These are phyloP conservation scores for Moniliella sp. DNA, from an alignment of 1,284 basidiomycete genomes.

Conservation along the genomic window DNA sequence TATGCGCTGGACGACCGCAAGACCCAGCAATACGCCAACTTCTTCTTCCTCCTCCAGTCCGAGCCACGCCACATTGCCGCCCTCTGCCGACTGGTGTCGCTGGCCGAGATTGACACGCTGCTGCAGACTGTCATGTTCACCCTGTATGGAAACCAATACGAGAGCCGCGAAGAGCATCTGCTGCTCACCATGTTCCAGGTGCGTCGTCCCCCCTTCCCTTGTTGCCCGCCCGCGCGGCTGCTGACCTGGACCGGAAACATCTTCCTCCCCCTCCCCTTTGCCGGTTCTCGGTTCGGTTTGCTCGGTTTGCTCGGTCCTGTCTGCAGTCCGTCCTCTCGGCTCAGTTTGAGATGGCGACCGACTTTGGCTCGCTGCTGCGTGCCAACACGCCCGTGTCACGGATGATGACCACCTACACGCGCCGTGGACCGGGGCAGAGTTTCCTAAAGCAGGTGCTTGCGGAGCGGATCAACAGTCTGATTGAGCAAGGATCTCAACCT, in stretches of 20 bases:
- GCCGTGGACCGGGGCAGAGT: constrained; percentile 84
- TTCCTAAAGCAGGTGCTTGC: constrained; percentile 90
- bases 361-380: constrained; percentile 84
- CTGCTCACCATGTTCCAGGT: constrained; percentile 87
- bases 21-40: constrained; percentile 80
- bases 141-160: constrained; percentile 96
- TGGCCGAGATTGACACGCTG: constrained; percentile 90
- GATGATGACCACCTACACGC: constrained; percentile 99
- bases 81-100: constrained; percentile 81
- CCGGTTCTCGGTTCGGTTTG: background rate
- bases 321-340: constrained; percentile 77
- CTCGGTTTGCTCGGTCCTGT: constrained; percentile 8
- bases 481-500: constrained; percentile 94
- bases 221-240: background rate
- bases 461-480: constrained; percentile 87
- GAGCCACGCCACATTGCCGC: constrained; percentile 90
- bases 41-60: constrained; percentile 92
- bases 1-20: constrained; percentile 61
- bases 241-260: constrained; percentile 1
- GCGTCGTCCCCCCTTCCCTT: constrained; percentile 7
- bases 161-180: constrained; percentile 89
- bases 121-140: constrained; percentile 99
- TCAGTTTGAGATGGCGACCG: constrained; percentile 91
- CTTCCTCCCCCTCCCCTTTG: background rate
- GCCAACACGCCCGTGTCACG: constrained; percentile 95